These are phyloP conservation scores for Sergeia podlipaevii DNA, from an alignment of 208 protist species.

Conservation along the genomic window DNA sequence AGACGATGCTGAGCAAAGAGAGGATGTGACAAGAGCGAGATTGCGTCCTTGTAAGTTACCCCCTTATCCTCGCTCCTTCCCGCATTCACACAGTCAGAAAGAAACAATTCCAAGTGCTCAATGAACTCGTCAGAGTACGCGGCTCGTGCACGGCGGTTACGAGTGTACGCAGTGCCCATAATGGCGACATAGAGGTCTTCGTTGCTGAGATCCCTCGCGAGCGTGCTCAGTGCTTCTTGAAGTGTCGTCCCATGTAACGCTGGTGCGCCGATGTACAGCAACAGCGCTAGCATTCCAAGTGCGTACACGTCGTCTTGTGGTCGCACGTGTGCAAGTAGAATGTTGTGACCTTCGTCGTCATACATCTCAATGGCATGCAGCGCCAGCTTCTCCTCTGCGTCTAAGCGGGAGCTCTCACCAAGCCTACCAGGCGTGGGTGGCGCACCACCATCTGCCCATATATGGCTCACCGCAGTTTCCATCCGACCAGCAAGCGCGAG, in stretches of 20 bases:
- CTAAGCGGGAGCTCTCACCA: neutral
- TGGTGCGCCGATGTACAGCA: slow-evolving; percentile 51
- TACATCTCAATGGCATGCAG: slow-evolving; percentile 17
- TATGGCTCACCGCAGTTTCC: slow-evolving; percentile 10
- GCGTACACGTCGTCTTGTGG: slow-evolving; percentile 75
- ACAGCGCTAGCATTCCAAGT: slow-evolving; percentile 49
- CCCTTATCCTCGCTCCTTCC: slow-evolving; percentile 4
- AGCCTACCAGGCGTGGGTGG: neutral
- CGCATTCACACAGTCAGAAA: slow-evolving; percentile 36
- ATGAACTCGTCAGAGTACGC: slow-evolving; percentile 18
- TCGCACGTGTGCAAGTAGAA: too few species aligned
- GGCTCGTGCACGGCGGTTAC: neutral
- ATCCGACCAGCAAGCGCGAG: slow-evolving; percentile 23
- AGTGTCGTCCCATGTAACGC: slow-evolving; percentile 39
- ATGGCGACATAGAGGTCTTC: neutral
- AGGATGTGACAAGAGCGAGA: slow-evolving; percentile 21
- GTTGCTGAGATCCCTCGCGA: neutral
- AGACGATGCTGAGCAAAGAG: slow-evolving; percentile 15
- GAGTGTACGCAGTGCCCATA: neutral
- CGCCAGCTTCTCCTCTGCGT: slow-evolving; percentile 20
- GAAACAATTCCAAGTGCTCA: slow-evolving; percentile 20
- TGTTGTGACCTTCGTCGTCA: too few species aligned
- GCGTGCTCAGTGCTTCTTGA: slow-evolving; percentile 19
- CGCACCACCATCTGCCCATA: slow-evolving; percentile 4
- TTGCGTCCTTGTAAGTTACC: neutral